Evolutionary conservation across 306 rosid species (phyloP).

Genomic region (Fragaria nilgerrensis): DNA sequence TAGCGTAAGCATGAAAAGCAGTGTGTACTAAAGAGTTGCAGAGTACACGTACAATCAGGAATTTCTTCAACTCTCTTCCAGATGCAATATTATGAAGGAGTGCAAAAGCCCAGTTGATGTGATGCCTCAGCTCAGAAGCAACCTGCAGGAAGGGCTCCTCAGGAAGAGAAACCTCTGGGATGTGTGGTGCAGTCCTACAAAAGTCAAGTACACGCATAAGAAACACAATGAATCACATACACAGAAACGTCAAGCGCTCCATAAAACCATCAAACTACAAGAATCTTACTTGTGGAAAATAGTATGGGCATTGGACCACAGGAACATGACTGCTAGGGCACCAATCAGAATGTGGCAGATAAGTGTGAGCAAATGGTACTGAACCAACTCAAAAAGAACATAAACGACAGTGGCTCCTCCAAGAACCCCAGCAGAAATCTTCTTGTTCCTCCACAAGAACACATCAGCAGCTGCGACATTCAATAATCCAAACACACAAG

Average conservation of each 20-base stretch:
- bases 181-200: conserved; percentile 66
- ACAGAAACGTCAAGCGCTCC: neutral
- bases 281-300: conserved; percentile 74
- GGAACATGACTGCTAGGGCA: conserved; percentile 63
- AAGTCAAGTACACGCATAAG: neutral
- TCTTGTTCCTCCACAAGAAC: conserved; percentile 87
- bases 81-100: conserved; percentile 51
- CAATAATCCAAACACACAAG: neutral
- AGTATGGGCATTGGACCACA: conserved; percentile 88
- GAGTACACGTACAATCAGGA: conserved; percentile 53
- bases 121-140: conserved; percentile 54
- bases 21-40: neutral
- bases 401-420: conserved; percentile 64
- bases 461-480: conserved; percentile 80
- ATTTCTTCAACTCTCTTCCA: conserved; percentile 79
- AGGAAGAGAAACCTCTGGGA: conserved; percentile 66
- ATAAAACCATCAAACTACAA: neutral
- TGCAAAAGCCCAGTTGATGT: conserved; percentile 59
- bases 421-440: conserved; percentile 74
- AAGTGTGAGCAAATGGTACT: conserved; percentile 81
- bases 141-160: conserved; percentile 64
- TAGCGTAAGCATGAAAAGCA: neutral
- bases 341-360: conserved; percentile 58
- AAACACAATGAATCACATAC: conserved; percentile 2
- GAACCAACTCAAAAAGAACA: conserved; percentile 78